Conservation (phyloP, 2,329 filamentous ascomycete genomes). For the Nothomitra cinnamomea region DNA sequence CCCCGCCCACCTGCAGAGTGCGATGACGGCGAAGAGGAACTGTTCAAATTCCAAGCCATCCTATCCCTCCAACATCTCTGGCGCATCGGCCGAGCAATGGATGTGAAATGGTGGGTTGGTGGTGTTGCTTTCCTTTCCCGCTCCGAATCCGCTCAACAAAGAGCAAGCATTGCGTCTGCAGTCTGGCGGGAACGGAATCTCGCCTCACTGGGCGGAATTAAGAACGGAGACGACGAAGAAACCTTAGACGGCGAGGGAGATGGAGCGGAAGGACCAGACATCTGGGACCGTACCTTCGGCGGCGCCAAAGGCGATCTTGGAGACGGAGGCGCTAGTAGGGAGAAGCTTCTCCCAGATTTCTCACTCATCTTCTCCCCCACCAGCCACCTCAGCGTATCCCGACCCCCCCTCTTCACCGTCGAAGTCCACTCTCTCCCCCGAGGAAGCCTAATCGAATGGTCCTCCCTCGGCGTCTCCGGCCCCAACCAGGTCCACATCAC, state of each 20-base stretch:
- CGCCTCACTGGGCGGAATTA: neutral
- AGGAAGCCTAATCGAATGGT: constrained; percentile 67
- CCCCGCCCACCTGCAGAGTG: constrained; percentile 22
- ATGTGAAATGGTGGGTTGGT: constrained; percentile 57
- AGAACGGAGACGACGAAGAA: neutral
- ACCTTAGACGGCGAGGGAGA: neutral
- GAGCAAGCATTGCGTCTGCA: constrained; percentile 10
- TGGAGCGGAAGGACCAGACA: constrained; percentile 1
- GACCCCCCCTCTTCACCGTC: constrained; percentile 48
- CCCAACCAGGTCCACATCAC: constrained; percentile 14
- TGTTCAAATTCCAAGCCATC: constrained; percentile 40
- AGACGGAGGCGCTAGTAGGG: constrained; percentile 11
- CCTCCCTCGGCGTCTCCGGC: constrained; percentile 41
- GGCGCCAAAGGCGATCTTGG: constrained; percentile 18
- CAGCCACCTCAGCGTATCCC: constrained; percentile 26
- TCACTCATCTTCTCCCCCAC: constrained; percentile 12
- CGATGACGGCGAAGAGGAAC: constrained; percentile 11
- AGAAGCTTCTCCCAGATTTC: constrained; percentile 12
- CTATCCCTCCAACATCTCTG: constrained; percentile 80
- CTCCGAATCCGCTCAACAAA: constrained; percentile 10
- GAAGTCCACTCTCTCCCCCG: constrained; percentile 66
- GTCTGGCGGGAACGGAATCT: constrained; percentile 8
- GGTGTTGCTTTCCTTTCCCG: constrained; percentile 56
- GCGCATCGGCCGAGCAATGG: constrained; percentile 58
- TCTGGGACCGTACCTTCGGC: constrained; percentile 6